Evolutionary conservation across 352 stramenopile genomes (phyloP).

Genomic region (Phytopythium litorale): DNA sequence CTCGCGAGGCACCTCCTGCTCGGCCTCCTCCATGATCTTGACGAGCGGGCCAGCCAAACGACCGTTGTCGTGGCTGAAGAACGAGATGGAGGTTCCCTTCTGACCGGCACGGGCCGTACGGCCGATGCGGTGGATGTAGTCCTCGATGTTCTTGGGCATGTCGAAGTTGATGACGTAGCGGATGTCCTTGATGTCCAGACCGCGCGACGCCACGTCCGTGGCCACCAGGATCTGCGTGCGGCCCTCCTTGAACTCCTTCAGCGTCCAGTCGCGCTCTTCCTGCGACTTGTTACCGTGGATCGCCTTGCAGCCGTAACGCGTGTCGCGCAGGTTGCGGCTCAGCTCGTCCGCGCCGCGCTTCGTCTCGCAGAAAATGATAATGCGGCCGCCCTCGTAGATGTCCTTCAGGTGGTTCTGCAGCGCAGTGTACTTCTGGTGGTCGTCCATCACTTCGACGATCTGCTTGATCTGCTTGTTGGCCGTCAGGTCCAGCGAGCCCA

Average conservation of each 20-base stretch:
- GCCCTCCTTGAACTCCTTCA: slow-evolving; percentile 97
- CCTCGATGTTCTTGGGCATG: slow-evolving; percentile 98
- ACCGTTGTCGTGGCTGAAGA: slow-evolving; percentile 92
- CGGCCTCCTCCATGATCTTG: slow-evolving; percentile 87
- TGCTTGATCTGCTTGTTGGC: slow-evolving; percentile 99
- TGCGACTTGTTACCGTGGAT: slow-evolving; percentile 99
- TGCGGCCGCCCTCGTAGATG: slow-evolving; percentile 89
- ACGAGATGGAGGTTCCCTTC: slow-evolving; percentile 93
- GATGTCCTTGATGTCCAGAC: slow-evolving; percentile 99
- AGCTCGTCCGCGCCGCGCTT: slow-evolving; percentile 98
- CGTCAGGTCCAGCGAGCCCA: slow-evolving; percentile 94
- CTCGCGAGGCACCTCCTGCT: slow-evolving; percentile 87
- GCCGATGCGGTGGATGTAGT: slow-evolving; percentile 98
- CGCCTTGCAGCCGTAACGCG: slow-evolving; percentile 93
- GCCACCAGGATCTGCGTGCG: slow-evolving; percentile 95
- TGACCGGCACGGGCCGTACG: slow-evolving; percentile 97
- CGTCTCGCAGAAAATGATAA: slow-evolving; percentile 99
- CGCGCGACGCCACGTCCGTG: slow-evolving; percentile 99
- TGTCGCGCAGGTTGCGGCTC: slow-evolving; percentile 90
- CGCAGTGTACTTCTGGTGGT: slow-evolving; percentile 95
- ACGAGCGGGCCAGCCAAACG: slow-evolving; percentile 79
- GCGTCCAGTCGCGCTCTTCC: slow-evolving; percentile 95
- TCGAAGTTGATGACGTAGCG: slow-evolving; percentile 99
- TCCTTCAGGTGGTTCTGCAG: slow-evolving; percentile 80
- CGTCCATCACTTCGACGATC: slow-evolving; percentile 95